Conservation (phyloP, 352 stramenopile species). For the Globisporangium nagaii region DNA sequence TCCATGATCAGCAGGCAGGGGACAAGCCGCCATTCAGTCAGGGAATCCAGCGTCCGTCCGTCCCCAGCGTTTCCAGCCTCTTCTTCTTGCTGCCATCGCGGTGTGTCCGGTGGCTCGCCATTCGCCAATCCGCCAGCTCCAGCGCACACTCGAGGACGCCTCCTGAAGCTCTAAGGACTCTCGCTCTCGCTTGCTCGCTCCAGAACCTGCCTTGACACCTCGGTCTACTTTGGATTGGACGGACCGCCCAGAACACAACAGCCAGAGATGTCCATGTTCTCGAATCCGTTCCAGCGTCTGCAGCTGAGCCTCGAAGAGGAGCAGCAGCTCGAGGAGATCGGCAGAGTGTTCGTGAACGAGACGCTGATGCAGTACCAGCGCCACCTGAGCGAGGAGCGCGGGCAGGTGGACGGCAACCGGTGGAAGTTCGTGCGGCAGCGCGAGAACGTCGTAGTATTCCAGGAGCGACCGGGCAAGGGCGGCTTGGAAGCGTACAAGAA, state of each 20-base stretch:
- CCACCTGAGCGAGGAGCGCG: constrained; percentile 1
- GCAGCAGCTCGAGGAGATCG: constrained; percentile 8
- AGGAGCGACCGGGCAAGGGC: constrained; percentile 4
- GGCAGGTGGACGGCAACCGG: constrained; percentile 1
- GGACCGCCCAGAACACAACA: background rate
- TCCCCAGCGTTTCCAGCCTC: no score
- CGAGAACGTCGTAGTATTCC: constrained; percentile 12
- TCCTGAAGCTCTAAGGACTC: no score
- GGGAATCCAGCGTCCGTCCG: background rate
- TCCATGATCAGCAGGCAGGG: no score
- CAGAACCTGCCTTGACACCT: background rate
- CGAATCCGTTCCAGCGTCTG: constrained; percentile 9
- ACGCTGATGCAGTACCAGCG: constrained; percentile 13
- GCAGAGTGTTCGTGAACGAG: constrained; percentile 9
- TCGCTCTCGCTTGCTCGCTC: background rate
- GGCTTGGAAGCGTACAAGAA: constrained; percentile 4
- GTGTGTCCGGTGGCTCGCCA: background rate
- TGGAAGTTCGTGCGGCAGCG: constrained; percentile 13
- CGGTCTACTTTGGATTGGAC: no score
- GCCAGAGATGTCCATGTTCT: constrained; percentile 8
- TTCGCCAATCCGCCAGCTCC: background rate
- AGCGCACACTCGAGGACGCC: background rate
- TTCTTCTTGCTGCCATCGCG: background rate
- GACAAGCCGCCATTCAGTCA: no score
- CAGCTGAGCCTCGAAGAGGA: constrained; percentile 5